Evolutionary conservation across 2,329 filamentous ascomycete genomes (phyloP), one percentile per base, ranked within the genome.

Genomic region (Cordyceps fumosorosea): DNA sequence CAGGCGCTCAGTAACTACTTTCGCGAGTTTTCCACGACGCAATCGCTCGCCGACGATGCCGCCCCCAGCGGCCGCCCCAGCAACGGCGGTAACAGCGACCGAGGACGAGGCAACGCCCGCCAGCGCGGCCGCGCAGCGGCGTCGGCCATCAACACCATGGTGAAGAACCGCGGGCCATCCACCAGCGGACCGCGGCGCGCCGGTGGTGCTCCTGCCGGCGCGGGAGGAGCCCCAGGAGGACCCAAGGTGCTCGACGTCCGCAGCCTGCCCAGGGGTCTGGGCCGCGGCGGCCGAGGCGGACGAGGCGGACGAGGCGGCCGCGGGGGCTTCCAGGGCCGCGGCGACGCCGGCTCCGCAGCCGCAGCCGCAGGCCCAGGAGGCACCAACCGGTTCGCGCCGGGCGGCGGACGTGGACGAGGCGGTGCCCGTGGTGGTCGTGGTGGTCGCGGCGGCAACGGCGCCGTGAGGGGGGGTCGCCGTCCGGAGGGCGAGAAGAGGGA

Each of bases 191-290:
- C 56, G 40, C n/a, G 42, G 22, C 44, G 51, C 4, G 51, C 4
- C 11, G 59, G n/a, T 8, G 29, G 10, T 29, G 51, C 58, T 37
- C 40, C 57, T 24, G 37, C 65, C 37, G 22, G 42, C 52, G 34
- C 37, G 37, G 37, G 40, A 42, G 40, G 18, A n/a, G 47, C 32
- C 7, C 8, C 32, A 45, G 48, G 29, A 16, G 65, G 65, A 42
- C 71, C 73, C 26, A 76, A 72, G 63, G 68, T 79, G 18, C 70
- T 80, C 53, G 75, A 77, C 61, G 67, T 79, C 60, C 72, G 69
- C 62, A 77, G 68, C 62, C 67, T 79, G 14, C 76, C 74, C 7
- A 64, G 70, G 42, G 71, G 73, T 22, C 67, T 69, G 3, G 55
- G 68, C 20, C 66, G 70, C 22, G 67, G 69, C 22, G 44, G 44